These are phyloP conservation scores for Ramalina peruviana DNA, from an alignment of 495 filamentous ascomycete genomes.

Conservation along the genomic window DNA sequence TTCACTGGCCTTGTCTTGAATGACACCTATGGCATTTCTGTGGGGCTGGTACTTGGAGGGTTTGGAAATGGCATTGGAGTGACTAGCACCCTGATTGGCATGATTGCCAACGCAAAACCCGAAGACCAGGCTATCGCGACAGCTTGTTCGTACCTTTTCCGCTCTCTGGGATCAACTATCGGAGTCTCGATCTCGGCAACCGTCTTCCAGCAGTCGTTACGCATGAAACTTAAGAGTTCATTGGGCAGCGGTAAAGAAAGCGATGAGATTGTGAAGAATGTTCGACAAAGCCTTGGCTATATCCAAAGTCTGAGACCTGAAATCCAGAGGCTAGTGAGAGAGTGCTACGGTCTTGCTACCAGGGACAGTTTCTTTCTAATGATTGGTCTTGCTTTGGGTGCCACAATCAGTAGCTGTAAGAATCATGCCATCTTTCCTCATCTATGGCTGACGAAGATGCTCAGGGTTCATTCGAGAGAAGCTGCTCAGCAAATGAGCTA, in stretches of 20 bases:
- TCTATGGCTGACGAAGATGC: neutral
- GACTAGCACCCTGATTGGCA: constrained; percentile 48
- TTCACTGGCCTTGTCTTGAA: constrained; percentile 40
- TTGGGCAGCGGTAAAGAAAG: constrained; percentile 46
- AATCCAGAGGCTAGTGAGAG: constrained; percentile 45
- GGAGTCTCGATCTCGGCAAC: constrained; percentile 59
- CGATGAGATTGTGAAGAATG: constrained; percentile 53
- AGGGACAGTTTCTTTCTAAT: constrained; percentile 34
- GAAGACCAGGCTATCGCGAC: constrained; percentile 68
- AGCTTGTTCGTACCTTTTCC: constrained; percentile 78
- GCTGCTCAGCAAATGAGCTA: constrained; percentile 6
- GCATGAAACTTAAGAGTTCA: constrained; percentile 36
- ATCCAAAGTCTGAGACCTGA: constrained; percentile 52
- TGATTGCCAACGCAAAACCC: constrained; percentile 53
- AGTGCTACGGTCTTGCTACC: constrained; percentile 48
- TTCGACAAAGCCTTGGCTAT: constrained; percentile 60
- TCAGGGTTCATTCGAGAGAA: constrained; percentile 20
- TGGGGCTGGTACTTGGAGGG: constrained; percentile 39
- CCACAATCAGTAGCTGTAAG: constrained; percentile 29
- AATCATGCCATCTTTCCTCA: neutral
- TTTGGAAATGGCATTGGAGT: constrained; percentile 56
- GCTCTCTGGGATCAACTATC: constrained; percentile 63
- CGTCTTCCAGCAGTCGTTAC: constrained; percentile 57
- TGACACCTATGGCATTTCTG: constrained; percentile 33
- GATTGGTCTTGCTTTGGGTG: constrained; percentile 30